Evolutionary conservation across 306 rosid species (phyloP).

Genomic region (Erythrophleum fordii): DNA sequence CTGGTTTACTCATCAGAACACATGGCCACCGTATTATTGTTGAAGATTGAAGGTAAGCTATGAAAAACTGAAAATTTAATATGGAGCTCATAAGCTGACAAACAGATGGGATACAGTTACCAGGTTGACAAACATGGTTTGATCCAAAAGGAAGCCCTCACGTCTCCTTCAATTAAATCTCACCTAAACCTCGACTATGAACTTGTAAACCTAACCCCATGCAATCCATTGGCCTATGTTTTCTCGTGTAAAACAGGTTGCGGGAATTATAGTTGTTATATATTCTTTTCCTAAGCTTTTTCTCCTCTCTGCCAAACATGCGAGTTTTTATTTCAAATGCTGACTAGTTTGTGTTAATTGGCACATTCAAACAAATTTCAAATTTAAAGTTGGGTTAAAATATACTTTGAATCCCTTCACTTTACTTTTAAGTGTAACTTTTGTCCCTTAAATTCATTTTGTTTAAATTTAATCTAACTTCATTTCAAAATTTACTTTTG

Average conservation of each 20-base stretch:
- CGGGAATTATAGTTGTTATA: too few relatives aligned
- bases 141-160: conserved; percentile 12
- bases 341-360: not conserved
- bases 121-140: too few relatives aligned
- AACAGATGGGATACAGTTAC: too few relatives aligned
- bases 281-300: too few relatives aligned
- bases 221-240: not conserved
- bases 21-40: not conserved
- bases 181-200: conserved; percentile 20
- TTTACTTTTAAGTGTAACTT: too few relatives aligned
- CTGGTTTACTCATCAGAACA: not conserved
- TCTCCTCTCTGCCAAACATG: not conserved
- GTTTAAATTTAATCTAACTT: too few relatives aligned
- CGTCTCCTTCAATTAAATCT: conserved; percentile 14
- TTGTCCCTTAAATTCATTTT: too few relatives aligned
- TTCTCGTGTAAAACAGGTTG: too few relatives aligned
- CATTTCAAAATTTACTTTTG: too few relatives aligned
- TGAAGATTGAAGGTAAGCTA: not conserved
- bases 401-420: not conserved
- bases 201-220: not conserved
- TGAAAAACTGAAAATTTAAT: too few relatives aligned
- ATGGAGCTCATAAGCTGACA: too few relatives aligned
- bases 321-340: not conserved
- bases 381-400: not conserved
- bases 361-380: not conserved